phyloP scores from a whole-genome alignment of 768 basidiomycete genomes.

The Boletus sensibilis region DNA sequence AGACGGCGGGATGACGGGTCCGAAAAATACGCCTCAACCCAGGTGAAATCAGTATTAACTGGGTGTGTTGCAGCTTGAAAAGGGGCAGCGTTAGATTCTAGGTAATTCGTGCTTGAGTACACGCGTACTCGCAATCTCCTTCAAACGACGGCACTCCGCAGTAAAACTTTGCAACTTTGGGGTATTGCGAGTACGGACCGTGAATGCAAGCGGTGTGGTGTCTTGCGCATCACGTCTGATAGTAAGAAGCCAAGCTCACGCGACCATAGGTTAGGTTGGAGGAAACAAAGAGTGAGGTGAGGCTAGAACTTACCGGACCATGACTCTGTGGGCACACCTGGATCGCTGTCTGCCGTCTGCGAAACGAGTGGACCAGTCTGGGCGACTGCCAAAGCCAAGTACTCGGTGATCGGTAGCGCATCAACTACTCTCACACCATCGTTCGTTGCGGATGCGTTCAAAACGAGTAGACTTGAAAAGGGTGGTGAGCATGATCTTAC shows the following conservation, averaged over 20 bases:
- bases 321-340: slow-evolving; percentile 33
- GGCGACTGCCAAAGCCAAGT: slow-evolving; percentile 55
- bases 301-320: slow-evolving; percentile 38
- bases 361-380: slow-evolving; percentile 48
- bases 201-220: slow-evolving; percentile 42
- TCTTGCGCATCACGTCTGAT: slow-evolving; percentile 44
- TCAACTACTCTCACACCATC: slow-evolving; percentile 6
- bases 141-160: slow-evolving; percentile 57
- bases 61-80: slow-evolving; percentile 14
- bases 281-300: neutral
- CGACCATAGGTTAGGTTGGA: slow-evolving; percentile 1
- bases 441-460: neutral
- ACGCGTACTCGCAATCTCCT: slow-evolving; percentile 46
- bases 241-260: slow-evolving; percentile 53
- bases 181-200: slow-evolving; percentile 43
- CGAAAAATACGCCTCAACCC: slow-evolving; percentile 18
- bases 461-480: slow-evolving; percentile 20
- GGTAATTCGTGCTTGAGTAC: neutral
- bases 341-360: slow-evolving; percentile 20
- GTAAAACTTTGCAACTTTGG: slow-evolving; percentile 47
- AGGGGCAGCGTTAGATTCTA: neutral
- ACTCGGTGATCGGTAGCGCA: slow-evolving; percentile 50
- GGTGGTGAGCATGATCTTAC: slow-evolving; percentile 2
- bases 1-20: slow-evolving; percentile 5
- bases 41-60: slow-evolving; percentile 13